Evolutionary conservation across 2,329 filamentous ascomycete genomes (phyloP), one percentile per base, ranked within the genome.

Genomic region (Ophiostoma sp.): DNA sequence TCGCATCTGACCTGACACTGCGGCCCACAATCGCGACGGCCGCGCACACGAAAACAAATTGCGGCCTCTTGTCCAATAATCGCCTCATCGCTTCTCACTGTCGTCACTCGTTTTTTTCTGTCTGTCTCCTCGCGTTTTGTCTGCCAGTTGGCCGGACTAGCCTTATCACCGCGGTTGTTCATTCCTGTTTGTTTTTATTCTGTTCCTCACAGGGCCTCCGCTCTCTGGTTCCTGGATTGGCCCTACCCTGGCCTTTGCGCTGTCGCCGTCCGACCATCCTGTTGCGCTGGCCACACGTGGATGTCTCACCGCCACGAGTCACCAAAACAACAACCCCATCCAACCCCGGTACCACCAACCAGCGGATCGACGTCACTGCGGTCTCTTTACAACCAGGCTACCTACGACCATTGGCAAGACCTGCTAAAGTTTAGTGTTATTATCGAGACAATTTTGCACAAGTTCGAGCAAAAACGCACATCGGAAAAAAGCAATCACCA

Each of bases 301-400:
- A 48, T 70, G 68, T 73, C 68, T 73, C 72, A 73, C 72, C 68
- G 59, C 68, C 72, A 73, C 68, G 57, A 70, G 68, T 19, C n/a
- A 39, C 59, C 57, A n/a, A 45, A 61, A 48, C 45, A 33, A 33
- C 71, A 15, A 66, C 28, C 9, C 66, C 25, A 31, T 68, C 33
- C 61, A 68, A 50, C 33, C 22, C 69, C 52, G n/a, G n/a, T 36
- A 48, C 19, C 52, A 22, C 31, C 66, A 36, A 52, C 7, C 15
- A 69, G 64, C 42, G 25, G 28, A 45, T 33, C 45, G 22, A 68
- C 63, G 45, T 33, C 25, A n/a, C 61, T 36, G n/a, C 36, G 15
- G 39, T 33, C 63, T 66, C 25, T 5, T 31, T 25, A 33, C 15
- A 31, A 33, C 42, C 25, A 68, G 64, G 42, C 28, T 42, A 66